A percentile compares a stretch with the other conserved stretches of the same genome.
These are phyloP conservation scores for Ogataea hybrid DNA, from an alignment of 1,139 yeast genomes.

Conservation along the genomic window DNA sequence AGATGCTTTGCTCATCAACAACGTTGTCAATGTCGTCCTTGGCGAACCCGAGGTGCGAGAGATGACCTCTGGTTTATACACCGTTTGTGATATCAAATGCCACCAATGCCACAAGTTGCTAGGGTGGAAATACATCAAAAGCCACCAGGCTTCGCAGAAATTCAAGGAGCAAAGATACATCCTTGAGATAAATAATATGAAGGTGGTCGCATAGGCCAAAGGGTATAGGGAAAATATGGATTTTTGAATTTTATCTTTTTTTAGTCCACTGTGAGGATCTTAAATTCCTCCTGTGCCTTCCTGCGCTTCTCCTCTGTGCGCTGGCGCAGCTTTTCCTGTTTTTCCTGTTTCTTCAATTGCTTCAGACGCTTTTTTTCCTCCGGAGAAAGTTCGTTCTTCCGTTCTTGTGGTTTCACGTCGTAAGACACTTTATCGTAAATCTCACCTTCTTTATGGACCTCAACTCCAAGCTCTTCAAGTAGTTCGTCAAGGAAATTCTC, in stretches of 20 bases:
- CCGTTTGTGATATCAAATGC: slow-evolving; percentile 41
- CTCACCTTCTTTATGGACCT: slow-evolving; percentile 19
- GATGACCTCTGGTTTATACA: slow-evolving; percentile 43
- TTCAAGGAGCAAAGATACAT: slow-evolving; percentile 44
- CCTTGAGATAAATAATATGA: slow-evolving; percentile 31
- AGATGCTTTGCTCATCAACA: slow-evolving; percentile 39
- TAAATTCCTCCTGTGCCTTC: slow-evolving; percentile 5
- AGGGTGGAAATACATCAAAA: slow-evolving; percentile 44
- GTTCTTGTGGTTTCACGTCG: slow-evolving; percentile 17
- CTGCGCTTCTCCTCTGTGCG: slow-evolving; percentile 20
- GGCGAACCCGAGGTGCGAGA: slow-evolving; percentile 35
- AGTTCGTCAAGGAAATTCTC: slow-evolving; percentile 14
- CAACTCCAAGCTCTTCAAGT: slow-evolving; percentile 13
- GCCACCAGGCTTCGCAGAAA: slow-evolving; percentile 35
- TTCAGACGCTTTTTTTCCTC: slow-evolving; percentile 25
- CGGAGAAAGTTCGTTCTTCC: neutral
- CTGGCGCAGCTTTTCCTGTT: slow-evolving; percentile 22
- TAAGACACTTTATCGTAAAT: slow-evolving; percentile 20
- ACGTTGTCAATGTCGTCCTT: slow-evolving; percentile 37
- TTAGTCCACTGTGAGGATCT: slow-evolving; percentile 11
- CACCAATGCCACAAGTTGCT: slow-evolving; percentile 40
- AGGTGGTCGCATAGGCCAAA: slow-evolving; percentile 11
- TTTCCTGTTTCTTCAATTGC: slow-evolving; percentile 20
- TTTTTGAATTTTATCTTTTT: neutral
- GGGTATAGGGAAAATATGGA: slow-evolving; percentile 1